These are phyloP conservation scores for Aureobasidium sp. DNA, from an alignment of 2,329 filamentous ascomycete genomes.

Conservation along the genomic window DNA sequence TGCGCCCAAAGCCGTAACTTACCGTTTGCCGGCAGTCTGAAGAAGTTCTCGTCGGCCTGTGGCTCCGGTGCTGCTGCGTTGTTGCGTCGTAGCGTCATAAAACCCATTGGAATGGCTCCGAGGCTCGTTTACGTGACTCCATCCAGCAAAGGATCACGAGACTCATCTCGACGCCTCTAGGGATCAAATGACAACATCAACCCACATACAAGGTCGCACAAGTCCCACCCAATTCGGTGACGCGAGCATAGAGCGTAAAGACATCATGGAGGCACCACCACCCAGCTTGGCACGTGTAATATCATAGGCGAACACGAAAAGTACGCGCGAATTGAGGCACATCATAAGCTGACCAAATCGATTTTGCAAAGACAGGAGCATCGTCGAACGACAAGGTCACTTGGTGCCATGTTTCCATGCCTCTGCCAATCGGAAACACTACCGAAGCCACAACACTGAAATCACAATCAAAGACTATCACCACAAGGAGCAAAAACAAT, in stretches of 20 bases:
- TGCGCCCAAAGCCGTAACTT: neutral
- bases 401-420: neutral
- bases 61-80: neutral
- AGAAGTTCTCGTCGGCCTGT: neutral
- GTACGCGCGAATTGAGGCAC: neutral
- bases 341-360: neutral
- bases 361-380: neutral
- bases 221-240: neutral
- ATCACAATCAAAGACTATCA: neutral
- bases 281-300: neutral
- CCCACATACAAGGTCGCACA: neutral
- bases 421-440: neutral
- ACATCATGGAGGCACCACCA: neutral
- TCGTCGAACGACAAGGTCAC: neutral
- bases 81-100: no score
- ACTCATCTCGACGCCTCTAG: neutral
- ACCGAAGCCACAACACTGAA: neutral
- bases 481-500: neutral
- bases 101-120: neutral
- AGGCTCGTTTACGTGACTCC: neutral
- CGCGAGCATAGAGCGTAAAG: constrained; percentile 3
- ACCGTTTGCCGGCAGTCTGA: neutral
- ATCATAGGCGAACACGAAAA: neutral
- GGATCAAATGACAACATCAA: constrained; percentile 1
- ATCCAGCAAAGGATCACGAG: neutral